Conservation (phyloP, 2,329 filamentous ascomycete species). For the Hymenoscyphus fraxineus region DNA sequence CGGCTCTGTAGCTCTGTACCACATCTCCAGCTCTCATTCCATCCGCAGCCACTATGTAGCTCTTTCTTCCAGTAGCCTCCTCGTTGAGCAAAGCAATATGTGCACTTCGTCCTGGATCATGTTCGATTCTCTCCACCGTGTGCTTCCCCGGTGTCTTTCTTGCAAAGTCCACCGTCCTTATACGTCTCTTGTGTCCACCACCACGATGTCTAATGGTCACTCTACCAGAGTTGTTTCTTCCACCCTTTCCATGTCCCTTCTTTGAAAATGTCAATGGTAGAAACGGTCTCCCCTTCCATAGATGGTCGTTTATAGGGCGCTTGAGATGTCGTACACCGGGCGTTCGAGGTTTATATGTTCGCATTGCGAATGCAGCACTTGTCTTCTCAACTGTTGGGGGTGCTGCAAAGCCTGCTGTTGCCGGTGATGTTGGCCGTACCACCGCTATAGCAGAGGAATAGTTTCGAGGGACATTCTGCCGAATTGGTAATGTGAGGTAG, state of each 20-base stretch:
- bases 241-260: conserved; percentile 88
- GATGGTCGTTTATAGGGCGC: conserved; percentile 89
- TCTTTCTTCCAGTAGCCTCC: conserved; percentile 68
- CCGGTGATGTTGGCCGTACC: conserved; percentile 35
- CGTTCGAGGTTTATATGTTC: conserved; percentile 90
- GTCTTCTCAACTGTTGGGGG: conserved; percentile 41
- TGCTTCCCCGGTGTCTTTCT: conserved; percentile 77
- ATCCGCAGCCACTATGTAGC: conserved; percentile 93
- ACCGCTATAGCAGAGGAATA: conserved; percentile 48
- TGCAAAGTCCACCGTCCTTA: conserved; percentile 86
- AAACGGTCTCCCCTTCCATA: conserved; percentile 89
- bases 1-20: conserved; percentile 85
- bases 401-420: conserved; percentile 42
- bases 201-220: conserved; percentile 89
- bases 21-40: conserved; percentile 88
- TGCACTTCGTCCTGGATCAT: conserved; percentile 88
- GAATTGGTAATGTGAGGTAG: conserved; percentile 42
- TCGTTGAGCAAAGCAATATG: conserved; percentile 86
- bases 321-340: conserved; percentile 89
- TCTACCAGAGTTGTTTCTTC: conserved; percentile 80
- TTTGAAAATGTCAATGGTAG: conserved; percentile 83
- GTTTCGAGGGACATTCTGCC: conserved; percentile 42
- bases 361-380: conserved; percentile 46
- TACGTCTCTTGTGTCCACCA: conserved; percentile 86
- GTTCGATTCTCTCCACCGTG: conserved; percentile 88